A percentile compares a stretch with the other conserved stretches of the same genome.
Conservation (phyloP, 352 stramenopile genomes). For the Phytophthora sp. region DNA sequence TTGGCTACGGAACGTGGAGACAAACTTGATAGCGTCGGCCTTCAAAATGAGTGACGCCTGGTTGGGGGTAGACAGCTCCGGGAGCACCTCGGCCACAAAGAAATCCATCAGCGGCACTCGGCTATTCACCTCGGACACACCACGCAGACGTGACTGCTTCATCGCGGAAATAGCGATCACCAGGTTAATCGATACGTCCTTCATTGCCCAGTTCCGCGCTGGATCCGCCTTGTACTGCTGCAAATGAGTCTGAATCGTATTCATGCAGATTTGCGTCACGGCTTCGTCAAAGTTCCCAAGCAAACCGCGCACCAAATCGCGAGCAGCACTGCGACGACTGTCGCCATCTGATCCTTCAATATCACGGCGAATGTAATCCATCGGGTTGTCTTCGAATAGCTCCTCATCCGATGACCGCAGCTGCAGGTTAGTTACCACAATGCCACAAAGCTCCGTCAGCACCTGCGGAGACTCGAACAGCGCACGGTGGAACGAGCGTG, state of each 20-base stretch:
- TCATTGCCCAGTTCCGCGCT: slow-evolving; percentile 92
- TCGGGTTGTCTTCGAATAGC: slow-evolving; percentile 98
- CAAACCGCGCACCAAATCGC: slow-evolving; percentile 95
- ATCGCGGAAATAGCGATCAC: slow-evolving; percentile 96
- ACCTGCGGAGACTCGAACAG: slow-evolving; percentile 88
- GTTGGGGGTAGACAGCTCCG: slow-evolving; percentile 90
- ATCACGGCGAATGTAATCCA: slow-evolving; percentile 98
- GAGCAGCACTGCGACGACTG: slow-evolving; percentile 94
- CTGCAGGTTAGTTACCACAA: slow-evolving; percentile 98
- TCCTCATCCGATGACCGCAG: slow-evolving; percentile 97
- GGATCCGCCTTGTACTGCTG: slow-evolving; percentile 90
- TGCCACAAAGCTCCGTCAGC: slow-evolving; percentile 93
- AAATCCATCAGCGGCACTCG: slow-evolving; percentile 97
- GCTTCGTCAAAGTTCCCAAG: slow-evolving; percentile 94
- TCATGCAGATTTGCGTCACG: slow-evolving; percentile 94
- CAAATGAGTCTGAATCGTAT: slow-evolving; percentile 92
- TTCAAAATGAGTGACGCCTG: slow-evolving; percentile 94
- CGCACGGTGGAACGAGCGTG: slow-evolving; percentile 93
- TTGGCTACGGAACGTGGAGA: slow-evolving; percentile 98
- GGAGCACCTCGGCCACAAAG: slow-evolving; percentile 93
- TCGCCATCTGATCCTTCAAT: slow-evolving; percentile 98
- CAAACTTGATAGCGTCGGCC: slow-evolving; percentile 98
- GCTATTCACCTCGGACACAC: slow-evolving; percentile 95
- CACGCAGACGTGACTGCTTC: slow-evolving; percentile 92
- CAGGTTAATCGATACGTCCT: slow-evolving; percentile 96